These are phyloP conservation scores for Colletotrichum orchidophilum DNA, from an alignment of 2,329 filamentous ascomycete species.

Conservation along the genomic window DNA sequence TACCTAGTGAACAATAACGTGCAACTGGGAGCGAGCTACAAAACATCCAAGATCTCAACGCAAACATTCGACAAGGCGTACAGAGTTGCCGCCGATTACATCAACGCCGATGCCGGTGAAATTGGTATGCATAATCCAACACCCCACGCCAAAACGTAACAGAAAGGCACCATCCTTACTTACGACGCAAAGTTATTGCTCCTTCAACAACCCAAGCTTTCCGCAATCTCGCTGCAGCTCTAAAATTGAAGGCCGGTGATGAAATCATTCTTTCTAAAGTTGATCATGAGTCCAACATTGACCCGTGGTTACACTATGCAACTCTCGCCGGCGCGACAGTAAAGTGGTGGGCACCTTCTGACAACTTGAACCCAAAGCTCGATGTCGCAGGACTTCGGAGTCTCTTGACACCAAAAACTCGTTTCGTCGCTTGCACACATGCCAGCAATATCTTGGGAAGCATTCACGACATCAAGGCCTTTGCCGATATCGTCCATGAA, in stretches of 20 bases:
- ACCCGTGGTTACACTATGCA: slow-evolving; percentile 77
- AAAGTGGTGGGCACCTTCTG: slow-evolving; percentile 74
- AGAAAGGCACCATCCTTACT: neutral
- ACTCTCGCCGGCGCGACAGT: slow-evolving; percentile 66
- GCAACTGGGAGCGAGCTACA: slow-evolving; percentile 78
- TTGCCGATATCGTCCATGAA: slow-evolving; percentile 61
- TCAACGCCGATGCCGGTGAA: neutral
- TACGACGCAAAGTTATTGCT: slow-evolving; percentile 65
- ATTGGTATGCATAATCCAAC: neutral
- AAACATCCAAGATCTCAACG: slow-evolving; percentile 63
- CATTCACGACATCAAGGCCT: slow-evolving; percentile 69
- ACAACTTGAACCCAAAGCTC: slow-evolving; percentile 60
- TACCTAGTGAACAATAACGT: slow-evolving; percentile 77
- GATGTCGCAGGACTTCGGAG: neutral
- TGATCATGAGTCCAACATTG: slow-evolving; percentile 82
- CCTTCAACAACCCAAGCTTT: slow-evolving; percentile 80
- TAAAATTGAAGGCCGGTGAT: slow-evolving; percentile 63
- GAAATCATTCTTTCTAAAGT: slow-evolving; percentile 76
- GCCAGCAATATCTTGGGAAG: slow-evolving; percentile 78
- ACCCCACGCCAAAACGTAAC: neutral
- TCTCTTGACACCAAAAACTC: slow-evolving; percentile 59
- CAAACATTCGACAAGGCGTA: neutral
- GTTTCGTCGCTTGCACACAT: slow-evolving; percentile 78
- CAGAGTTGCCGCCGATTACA: neutral
- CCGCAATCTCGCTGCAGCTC: slow-evolving; percentile 71